Percentiles rank a stretch among this genome's conserved stretches.
Conservation (phyloP, 1,284 basidiomycete species). For the Trametes sp. region DNA sequence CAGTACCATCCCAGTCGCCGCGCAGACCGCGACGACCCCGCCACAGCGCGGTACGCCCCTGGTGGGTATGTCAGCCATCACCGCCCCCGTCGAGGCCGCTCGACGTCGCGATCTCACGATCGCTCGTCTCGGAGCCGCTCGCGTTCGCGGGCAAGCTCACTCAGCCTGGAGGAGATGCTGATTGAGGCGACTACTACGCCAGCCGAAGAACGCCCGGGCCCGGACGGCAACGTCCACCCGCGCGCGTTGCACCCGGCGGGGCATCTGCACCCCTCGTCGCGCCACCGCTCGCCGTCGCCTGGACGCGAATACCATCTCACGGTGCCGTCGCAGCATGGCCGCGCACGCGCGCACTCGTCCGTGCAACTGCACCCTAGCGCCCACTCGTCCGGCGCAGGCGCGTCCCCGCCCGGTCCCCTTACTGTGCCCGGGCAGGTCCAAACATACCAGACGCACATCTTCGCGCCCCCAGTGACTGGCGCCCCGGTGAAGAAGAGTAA, state of each 20-base stretch:
- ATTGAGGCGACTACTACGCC: slow-evolving; percentile 56
- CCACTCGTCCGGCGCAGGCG: slow-evolving; percentile 13
- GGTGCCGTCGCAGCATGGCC: slow-evolving; percentile 34
- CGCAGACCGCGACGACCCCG: slow-evolving; percentile 36
- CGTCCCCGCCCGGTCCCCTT: slow-evolving; percentile 41
- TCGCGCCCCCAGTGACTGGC: slow-evolving; percentile 72
- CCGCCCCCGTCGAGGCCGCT: slow-evolving; percentile 35
- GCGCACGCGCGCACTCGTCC: slow-evolving; percentile 33
- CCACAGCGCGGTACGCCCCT: slow-evolving; percentile 29
- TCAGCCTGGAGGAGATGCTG: slow-evolving; percentile 67
- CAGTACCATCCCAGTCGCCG: slow-evolving; percentile 25
- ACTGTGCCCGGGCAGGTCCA: slow-evolving; percentile 50
- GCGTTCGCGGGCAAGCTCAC: slow-evolving; percentile 43
- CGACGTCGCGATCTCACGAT: slow-evolving; percentile 33
- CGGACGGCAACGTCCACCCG: slow-evolving; percentile 27
- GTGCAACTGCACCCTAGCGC: slow-evolving; percentile 36
- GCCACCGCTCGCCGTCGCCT: slow-evolving; percentile 37
- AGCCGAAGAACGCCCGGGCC: slow-evolving; percentile 36
- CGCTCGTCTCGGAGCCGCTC: slow-evolving; percentile 40
- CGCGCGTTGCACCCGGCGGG: slow-evolving; percentile 33
- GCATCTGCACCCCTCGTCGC: slow-evolving; percentile 36
- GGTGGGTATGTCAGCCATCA: slow-evolving; percentile 30
- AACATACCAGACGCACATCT: slow-evolving; percentile 70
- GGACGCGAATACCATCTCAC: slow-evolving; percentile 35
- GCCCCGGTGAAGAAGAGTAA: slow-evolving; percentile 66